These are phyloP conservation scores for Ascobolus immersus DNA, from an alignment of 495 filamentous ascomycete species.

Conservation along the genomic window DNA sequence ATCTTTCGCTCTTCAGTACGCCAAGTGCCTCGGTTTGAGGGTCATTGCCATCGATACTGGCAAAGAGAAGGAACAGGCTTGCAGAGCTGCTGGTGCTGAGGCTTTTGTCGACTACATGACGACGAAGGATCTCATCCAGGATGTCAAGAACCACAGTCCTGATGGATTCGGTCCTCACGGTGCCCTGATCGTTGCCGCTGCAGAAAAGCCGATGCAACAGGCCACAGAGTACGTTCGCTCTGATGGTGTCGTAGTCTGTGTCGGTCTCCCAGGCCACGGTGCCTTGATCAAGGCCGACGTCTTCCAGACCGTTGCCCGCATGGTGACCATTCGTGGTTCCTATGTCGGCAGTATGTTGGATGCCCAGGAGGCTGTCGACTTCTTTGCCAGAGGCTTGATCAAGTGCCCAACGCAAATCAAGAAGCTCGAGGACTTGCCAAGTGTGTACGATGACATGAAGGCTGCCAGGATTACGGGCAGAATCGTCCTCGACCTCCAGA, in stretches of 20 bases:
- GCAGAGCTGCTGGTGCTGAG: slow-evolving; percentile 37
- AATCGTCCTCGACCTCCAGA: slow-evolving; percentile 52
- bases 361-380: slow-evolving; percentile 62
- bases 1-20: slow-evolving; percentile 30
- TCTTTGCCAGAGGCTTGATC: slow-evolving; percentile 60
- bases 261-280: slow-evolving; percentile 47
- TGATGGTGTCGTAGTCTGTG: slow-evolving; percentile 53
- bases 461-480: slow-evolving; percentile 61
- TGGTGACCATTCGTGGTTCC: slow-evolving; percentile 79
- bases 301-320: slow-evolving; percentile 59
- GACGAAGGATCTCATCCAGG: slow-evolving; percentile 48
- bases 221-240: slow-evolving; percentile 64
- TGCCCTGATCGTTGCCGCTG: slow-evolving; percentile 60
- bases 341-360: slow-evolving; percentile 84
- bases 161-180: slow-evolving; percentile 71
- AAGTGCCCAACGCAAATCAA: slow-evolving; percentile 63
- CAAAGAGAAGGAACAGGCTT: slow-evolving; percentile 49
- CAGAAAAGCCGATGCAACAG: slow-evolving; percentile 84
- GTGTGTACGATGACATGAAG: slow-evolving; percentile 51
- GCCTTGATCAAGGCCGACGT: slow-evolving; percentile 62
- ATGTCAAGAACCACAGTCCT: slow-evolving; percentile 50
- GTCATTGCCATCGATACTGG: slow-evolving; percentile 57
- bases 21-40: slow-evolving; percentile 64
- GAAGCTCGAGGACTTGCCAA: slow-evolving; percentile 48
- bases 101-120: slow-evolving; percentile 55